These are phyloP conservation scores for Epichloe gansuensis DNA, from an alignment of 2,329 filamentous ascomycete genomes.

Conservation along the genomic window DNA sequence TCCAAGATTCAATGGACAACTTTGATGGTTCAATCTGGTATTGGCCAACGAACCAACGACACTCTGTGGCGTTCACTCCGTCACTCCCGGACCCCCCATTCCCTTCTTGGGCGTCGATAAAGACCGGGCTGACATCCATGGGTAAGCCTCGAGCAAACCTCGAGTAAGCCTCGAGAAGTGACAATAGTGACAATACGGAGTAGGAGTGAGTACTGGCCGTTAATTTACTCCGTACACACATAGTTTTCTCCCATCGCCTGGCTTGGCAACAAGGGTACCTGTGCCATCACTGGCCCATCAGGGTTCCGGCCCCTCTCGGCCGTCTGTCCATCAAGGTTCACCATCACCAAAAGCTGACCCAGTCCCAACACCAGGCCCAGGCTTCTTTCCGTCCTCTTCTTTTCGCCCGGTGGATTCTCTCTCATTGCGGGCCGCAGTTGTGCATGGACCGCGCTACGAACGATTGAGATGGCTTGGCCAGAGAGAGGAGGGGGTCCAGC, in stretches of 20 bases:
- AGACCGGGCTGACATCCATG: background rate
- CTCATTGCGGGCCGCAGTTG: background rate
- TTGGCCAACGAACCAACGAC: background rate
- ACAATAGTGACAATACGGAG: background rate
- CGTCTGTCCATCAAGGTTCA: constrained; percentile 7
- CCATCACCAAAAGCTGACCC: background rate
- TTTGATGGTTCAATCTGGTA: background rate
- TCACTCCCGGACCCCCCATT: background rate
- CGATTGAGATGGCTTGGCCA: background rate
- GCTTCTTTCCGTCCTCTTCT: background rate
- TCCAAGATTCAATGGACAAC: background rate
- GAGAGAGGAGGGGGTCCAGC: background rate
- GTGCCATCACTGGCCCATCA: background rate
- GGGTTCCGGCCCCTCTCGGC: background rate
- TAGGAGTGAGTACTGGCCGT: background rate
- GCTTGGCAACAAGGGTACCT: constrained; percentile 3
- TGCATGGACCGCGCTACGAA: background rate
- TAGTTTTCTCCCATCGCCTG: background rate
- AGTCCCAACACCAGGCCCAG: background rate
- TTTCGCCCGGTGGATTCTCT: background rate
- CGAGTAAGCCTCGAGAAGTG: no score
- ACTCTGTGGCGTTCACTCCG: no score
- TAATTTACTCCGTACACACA: background rate
- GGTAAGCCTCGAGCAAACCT: background rate
- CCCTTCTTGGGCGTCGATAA: background rate